Conservation (phyloP, 2,329 filamentous ascomycete species). For the Zarea fungicola region DNA sequence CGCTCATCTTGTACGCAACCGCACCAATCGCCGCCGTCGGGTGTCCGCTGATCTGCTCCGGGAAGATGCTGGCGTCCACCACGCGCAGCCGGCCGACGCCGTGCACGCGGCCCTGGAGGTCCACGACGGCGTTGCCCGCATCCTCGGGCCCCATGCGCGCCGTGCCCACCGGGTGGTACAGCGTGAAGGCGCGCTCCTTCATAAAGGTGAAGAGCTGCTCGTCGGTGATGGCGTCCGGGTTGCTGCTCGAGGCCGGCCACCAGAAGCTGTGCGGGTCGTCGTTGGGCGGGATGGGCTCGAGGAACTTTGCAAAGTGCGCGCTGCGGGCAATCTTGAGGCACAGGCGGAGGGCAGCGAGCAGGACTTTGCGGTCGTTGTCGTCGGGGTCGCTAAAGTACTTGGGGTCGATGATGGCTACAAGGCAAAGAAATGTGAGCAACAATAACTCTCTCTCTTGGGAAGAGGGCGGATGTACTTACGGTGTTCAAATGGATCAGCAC, state of each 20-base stretch:
- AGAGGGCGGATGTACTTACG: slow-evolving; percentile 11
- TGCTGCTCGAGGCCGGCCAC: slow-evolving; percentile 19
- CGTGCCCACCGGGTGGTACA: slow-evolving; percentile 18
- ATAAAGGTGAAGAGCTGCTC: slow-evolving; percentile 16
- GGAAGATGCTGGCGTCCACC: slow-evolving; percentile 53
- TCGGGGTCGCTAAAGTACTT: slow-evolving; percentile 17
- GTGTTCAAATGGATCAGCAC: slow-evolving; percentile 17
- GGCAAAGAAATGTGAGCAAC: slow-evolving; percentile 1
- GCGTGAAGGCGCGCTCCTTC: slow-evolving; percentile 17
- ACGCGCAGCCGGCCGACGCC: slow-evolving; percentile 49
- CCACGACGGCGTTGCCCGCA: slow-evolving; percentile 27
- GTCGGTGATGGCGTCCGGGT: slow-evolving; percentile 16
- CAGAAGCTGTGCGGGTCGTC: slow-evolving; percentile 16
- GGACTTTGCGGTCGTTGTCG: slow-evolving; percentile 18
- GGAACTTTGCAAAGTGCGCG: slow-evolving; percentile 13
- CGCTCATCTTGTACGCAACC: slow-evolving; percentile 18
- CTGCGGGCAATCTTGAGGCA: slow-evolving; percentile 16
- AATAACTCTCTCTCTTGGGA: neutral
- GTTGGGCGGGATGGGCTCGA: slow-evolving; percentile 15
- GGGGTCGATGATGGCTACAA: slow-evolving; percentile 18
- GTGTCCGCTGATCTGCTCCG: slow-evolving; percentile 27
- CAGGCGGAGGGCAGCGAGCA: slow-evolving; percentile 16
- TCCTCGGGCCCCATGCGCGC: slow-evolving; percentile 17
- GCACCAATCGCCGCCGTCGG: slow-evolving; percentile 19
- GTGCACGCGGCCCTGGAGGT: slow-evolving; percentile 48